Evolutionary conservation across 1,284 basidiomycete species (phyloP).

Genomic region (Ustilago nuda): DNA sequence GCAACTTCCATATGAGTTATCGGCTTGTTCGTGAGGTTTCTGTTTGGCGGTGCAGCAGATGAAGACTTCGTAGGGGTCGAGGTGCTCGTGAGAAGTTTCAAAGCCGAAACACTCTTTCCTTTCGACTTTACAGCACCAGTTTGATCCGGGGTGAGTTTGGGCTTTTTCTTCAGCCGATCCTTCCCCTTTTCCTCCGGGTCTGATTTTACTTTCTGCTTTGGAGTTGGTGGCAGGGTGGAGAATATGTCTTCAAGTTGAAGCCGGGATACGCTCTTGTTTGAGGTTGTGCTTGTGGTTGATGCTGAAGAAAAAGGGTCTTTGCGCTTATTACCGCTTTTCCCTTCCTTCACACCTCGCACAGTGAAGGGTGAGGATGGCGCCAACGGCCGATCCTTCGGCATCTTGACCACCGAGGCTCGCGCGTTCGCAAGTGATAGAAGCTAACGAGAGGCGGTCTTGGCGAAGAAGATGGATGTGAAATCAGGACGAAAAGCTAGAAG

Average conservation of each 20-base stretch:
- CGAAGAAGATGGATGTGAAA: neutral
- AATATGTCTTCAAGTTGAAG: neutral
- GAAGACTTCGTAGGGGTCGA: neutral
- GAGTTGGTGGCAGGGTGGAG: neutral
- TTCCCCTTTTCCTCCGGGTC: neutral
- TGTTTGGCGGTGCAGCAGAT: neutral
- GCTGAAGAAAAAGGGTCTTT: neutral
- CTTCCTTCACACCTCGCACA: neutral
- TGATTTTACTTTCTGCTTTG: neutral
- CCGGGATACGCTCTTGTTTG: neutral
- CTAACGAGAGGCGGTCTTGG: too few species aligned
- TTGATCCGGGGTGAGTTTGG: neutral
- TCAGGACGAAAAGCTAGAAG: too few species aligned
- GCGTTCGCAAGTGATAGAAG: too few species aligned
- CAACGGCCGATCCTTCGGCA: too few species aligned
- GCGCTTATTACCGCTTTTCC: neutral
- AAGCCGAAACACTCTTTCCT: slow-evolving; percentile 4
- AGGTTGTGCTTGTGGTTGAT: neutral
- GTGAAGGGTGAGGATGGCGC: too few species aligned
- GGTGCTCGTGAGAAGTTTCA: neutral
- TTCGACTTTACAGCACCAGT: neutral
- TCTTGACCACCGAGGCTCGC: too few species aligned
- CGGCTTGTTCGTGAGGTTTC: neutral
- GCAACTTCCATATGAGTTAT: neutral
- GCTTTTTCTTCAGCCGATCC: slow-evolving; percentile 5